Evolutionary conservation across 768 basidiomycete species (phyloP).

Genomic region (Amanita muscaria): DNA sequence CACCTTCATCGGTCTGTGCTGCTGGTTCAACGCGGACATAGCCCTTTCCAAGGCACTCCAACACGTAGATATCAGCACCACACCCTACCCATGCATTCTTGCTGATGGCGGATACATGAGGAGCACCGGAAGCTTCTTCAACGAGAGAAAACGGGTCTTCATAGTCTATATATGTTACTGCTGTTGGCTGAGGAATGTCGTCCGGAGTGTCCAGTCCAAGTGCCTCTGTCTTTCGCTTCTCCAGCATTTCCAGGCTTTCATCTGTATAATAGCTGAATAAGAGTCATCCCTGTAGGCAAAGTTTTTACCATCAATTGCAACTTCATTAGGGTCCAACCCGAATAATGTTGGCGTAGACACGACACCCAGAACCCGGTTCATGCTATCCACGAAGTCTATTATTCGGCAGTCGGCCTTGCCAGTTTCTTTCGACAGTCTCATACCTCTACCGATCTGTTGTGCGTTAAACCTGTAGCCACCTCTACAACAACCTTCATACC

Average conservation of each 20-base stretch:
- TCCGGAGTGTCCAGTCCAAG: slow-evolving; percentile 18
- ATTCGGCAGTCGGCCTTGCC: slow-evolving; percentile 81
- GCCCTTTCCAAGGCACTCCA: slow-evolving; percentile 69
- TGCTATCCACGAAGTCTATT: slow-evolving; percentile 85
- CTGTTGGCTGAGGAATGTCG: slow-evolving; percentile 44
- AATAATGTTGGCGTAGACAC: slow-evolving; percentile 77
- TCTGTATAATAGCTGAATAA: slow-evolving; percentile 29
- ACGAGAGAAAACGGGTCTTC: slow-evolving; percentile 63
- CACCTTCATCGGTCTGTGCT: slow-evolving; percentile 26
- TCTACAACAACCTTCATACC: slow-evolving; percentile 41
- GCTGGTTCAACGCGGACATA: slow-evolving; percentile 52
- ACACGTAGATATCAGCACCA: slow-evolving; percentile 58
- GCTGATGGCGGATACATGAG: slow-evolving; percentile 48
- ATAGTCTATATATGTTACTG: slow-evolving; percentile 68
- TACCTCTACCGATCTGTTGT: slow-evolving; percentile 82
- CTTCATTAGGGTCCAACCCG: slow-evolving; percentile 67
- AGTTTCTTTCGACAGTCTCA: slow-evolving; percentile 74
- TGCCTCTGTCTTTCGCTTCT: slow-evolving; percentile 28
- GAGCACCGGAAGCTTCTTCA: slow-evolving; percentile 38
- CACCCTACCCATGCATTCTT: slow-evolving; percentile 73
- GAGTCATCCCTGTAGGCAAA: not conserved
- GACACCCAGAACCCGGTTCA: slow-evolving; percentile 57
- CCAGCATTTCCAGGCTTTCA: slow-evolving; percentile 40
- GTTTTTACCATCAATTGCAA: slow-evolving; percentile 49
- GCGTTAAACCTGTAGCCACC: not conserved